Evolutionary conservation across 2,329 filamentous ascomycete genomes (phyloP), one percentile per base, ranked within the genome.

Genomic region (Penicillium sclerotiorum): DNA sequence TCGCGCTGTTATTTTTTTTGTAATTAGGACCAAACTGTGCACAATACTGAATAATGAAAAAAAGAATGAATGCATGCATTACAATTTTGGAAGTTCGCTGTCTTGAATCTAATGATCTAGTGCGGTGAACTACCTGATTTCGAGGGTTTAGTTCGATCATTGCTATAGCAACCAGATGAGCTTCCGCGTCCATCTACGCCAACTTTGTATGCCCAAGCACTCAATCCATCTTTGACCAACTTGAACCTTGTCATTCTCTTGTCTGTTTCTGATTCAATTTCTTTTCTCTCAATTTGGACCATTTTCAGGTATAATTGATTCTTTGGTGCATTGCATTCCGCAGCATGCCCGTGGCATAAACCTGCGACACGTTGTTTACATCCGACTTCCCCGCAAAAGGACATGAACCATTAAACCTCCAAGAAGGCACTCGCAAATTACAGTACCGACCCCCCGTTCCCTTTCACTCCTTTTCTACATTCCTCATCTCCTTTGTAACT

Each of bases 111-210:
- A n/a, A n/a, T n/a, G n/a, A n/a, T n/a, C n/a, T n/a, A n/a, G n/a
- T n/a, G n/a, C n/a, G n/a, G n/a, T n/a, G n/a, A n/a, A n/a, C n/a
- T n/a, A n/a, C n/a, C n/a, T n/a, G n/a, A n/a, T n/a, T n/a, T n/a
- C n/a, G n/a, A n/a, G n/a, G n/a, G n/a, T n/a, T n/a, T n/a, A n/a
- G n/a, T n/a, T n/a, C n/a, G 22, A 30, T 33, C 22, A 65, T 66
- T 62, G 64, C 63, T 52, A 62, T 66, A 58, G 64, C 62, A 67
- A 67, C 64, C 40, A 28, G n/a, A n/a, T n/a, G n/a, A 2, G 23
- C 33, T 2, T 36, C 20, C 37, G 30, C 33, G 27, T 47, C n/a
- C 30, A 28, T 38, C 21, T 25, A 47, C 32, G 36, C 21, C 32
- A 37, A 32, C 27, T 21, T 23, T 37, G 45, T 32, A 42, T 37